phyloP scores from a whole-genome alignment of 129 eudicot genomes.

The Mikania micrantha region DNA sequence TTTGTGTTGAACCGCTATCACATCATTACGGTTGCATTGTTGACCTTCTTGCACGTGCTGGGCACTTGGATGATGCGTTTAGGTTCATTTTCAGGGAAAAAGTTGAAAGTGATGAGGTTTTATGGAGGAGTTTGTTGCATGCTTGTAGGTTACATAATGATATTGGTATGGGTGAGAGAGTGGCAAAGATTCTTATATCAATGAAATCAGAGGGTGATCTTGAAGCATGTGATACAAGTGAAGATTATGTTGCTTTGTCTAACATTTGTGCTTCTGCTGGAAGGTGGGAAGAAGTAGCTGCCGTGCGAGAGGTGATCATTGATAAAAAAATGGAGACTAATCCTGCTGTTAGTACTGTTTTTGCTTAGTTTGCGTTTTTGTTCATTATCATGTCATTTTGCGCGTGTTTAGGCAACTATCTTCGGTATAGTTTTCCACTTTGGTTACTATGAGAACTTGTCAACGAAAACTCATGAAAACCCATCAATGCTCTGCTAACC shows the following conservation, averaged over 20 bases:
- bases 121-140: conserved; percentile 50
- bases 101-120: conserved; percentile 30
- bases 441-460: background rate
- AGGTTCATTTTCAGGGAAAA: conserved; percentile 25
- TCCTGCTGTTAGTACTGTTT: conserved; percentile 39
- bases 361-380: conserved; percentile 10
- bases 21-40: conserved; percentile 45
- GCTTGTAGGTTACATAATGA: conserved; percentile 38
- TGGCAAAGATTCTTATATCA: conserved; percentile 30
- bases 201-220: background rate
- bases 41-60: conserved; percentile 42
- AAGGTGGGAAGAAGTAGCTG: conserved; percentile 49
- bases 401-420: background rate
- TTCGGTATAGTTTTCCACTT: background rate
- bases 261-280: conserved; percentile 45
- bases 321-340: conserved; percentile 26
- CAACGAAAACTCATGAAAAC: no score
- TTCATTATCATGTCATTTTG: background rate
- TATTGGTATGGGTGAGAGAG: conserved; percentile 47
- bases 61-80: conserved; percentile 40
- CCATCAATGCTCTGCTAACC: background rate
- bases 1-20: conserved; percentile 24
- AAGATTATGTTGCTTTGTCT: conserved; percentile 49
- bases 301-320: conserved; percentile 34
- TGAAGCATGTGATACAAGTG: conserved; percentile 14